Percentiles rank a stretch among this genome's conserved stretches.
phyloP scores from a whole-genome alignment of 2,329 filamentous ascomycete genomes.

The Eutypella sp. region DNA sequence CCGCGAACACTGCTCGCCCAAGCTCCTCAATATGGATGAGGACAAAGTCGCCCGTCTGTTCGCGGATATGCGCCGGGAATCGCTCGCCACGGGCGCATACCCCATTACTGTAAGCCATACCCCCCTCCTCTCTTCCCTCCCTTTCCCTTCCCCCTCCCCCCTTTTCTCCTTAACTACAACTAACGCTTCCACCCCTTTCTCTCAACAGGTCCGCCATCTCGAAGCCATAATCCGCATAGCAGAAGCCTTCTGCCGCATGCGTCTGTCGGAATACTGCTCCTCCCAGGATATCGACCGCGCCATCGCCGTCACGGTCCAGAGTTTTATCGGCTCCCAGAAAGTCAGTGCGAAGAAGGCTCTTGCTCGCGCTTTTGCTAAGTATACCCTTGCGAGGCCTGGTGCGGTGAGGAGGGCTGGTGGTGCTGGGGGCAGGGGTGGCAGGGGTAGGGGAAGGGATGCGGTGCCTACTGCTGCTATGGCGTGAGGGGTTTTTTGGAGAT shows the following conservation, averaged over 20 bases:
- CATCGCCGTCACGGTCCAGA: constrained; percentile 93
- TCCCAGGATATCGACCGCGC: constrained; percentile 90
- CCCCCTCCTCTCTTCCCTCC: neutral
- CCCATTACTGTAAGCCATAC: constrained; percentile 78
- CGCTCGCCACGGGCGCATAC: constrained; percentile 88
- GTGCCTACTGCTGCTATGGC: neutral
- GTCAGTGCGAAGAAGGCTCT: constrained; percentile 96
- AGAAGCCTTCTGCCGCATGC: constrained; percentile 96
- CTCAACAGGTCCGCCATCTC: constrained; percentile 96
- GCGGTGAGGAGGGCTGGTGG: constrained; percentile 14
- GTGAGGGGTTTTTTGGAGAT: neutral
- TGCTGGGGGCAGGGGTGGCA: neutral
- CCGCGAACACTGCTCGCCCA: constrained; percentile 80
- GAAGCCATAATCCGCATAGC: constrained; percentile 96
- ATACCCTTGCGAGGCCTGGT: constrained; percentile 58
- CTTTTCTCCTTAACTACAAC: neutral
- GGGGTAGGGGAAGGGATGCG: neutral
- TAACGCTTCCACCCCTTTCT: neutral
- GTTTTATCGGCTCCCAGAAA: constrained; percentile 94
- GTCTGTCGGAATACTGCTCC: constrained; percentile 91
- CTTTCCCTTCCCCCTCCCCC: no score
- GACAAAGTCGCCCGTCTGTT: constrained; percentile 94
- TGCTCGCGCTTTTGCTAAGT: constrained; percentile 92
- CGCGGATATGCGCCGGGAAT: constrained; percentile 92
- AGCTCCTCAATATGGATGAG: constrained; percentile 95